Conservation (phyloP, 192 early-diverging fungal genomes). For the Entophlyctis helioformis region DNA sequence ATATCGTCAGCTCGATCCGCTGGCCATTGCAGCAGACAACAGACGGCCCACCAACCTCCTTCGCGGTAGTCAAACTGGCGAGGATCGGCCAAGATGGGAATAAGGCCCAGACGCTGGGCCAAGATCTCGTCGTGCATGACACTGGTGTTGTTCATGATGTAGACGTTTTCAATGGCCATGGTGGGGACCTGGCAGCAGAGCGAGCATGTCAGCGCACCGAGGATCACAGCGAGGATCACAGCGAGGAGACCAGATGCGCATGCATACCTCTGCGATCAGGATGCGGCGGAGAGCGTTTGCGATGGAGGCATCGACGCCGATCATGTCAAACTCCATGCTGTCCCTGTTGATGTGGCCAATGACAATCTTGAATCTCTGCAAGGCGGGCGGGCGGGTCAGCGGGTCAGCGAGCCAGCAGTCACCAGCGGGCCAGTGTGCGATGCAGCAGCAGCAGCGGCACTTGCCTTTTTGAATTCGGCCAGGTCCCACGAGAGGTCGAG, state of each 20-base stretch:
- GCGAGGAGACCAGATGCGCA: not conserved
- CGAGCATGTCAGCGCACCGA: no score
- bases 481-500: conserved; percentile 49
- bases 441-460: no score
- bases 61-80: conserved; percentile 62
- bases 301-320: conserved; percentile 84
- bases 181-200: conserved; percentile 58
- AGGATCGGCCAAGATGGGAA: conserved; percentile 85
- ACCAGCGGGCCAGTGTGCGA: no score
- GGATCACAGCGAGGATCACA: not conserved
- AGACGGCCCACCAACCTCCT: conserved; percentile 4
- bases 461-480: conserved; percentile 58
- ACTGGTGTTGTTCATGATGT: conserved; percentile 79
- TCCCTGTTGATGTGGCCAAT: conserved; percentile 51
- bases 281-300: conserved; percentile 90
- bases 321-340: conserved; percentile 92
- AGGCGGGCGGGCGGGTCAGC: no score
- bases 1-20: not conserved
- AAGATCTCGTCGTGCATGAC: conserved; percentile 89
- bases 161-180: conserved; percentile 95
- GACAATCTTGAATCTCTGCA: conserved; percentile 64
- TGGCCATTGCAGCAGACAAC: not conserved
- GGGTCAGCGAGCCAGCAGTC: no score
- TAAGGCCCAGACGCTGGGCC: conserved; percentile 81
- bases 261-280: conserved; percentile 75